Evolutionary conservation across 2,329 filamentous ascomycete species (phyloP), one percentile per base, ranked within the genome.

Genomic region (Trichoderma breve): DNA sequence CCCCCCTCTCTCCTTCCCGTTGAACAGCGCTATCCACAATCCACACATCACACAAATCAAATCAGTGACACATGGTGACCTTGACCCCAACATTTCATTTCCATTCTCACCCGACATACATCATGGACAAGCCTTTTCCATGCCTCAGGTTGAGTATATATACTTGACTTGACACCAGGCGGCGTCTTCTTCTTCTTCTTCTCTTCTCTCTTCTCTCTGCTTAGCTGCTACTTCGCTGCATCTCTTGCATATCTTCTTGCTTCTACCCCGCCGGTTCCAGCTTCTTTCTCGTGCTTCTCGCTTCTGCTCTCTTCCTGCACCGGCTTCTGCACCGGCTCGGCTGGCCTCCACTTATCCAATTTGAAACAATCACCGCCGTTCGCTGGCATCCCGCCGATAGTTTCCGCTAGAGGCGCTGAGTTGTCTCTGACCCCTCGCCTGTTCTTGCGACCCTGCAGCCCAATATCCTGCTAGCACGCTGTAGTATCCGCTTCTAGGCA

Each of bases 381-480:
- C 53, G 53, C 66, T 67, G n/a, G 39, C 64, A 63, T 53, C 57
- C 53, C 71, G 62, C 71, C 64, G 64, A 68, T 72, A 72, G 39
- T 72, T 69, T 47, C 71, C 64, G 63, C 71, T 60, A 68, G 71
- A 67, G 64, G 69, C 69, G 65, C 71, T 69, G 71, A 30, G 64
- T 34, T 72, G 64, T 72, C 57, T 72, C 30, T 61, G 55, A 43
- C 62, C 70, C 70, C 57, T 65, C 70, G 62, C 43, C 43, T 39
- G 36, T 28, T 28, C 36, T 43, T 36, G 62, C 70, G 63, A 47
- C 71, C 71, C 62, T 60, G 71, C 71, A 63, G 71, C 71, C 71
- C 71, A 72, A 72, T 65, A 47, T 68, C 21, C 65, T 61, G 63
- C 63, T 67, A 69, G 65, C 34, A 60, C 65, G 55, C 55, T 62